Conservation (phyloP, 2,329 filamentous ascomycete species). For the Coniosporium tulheliwenetii region DNA sequence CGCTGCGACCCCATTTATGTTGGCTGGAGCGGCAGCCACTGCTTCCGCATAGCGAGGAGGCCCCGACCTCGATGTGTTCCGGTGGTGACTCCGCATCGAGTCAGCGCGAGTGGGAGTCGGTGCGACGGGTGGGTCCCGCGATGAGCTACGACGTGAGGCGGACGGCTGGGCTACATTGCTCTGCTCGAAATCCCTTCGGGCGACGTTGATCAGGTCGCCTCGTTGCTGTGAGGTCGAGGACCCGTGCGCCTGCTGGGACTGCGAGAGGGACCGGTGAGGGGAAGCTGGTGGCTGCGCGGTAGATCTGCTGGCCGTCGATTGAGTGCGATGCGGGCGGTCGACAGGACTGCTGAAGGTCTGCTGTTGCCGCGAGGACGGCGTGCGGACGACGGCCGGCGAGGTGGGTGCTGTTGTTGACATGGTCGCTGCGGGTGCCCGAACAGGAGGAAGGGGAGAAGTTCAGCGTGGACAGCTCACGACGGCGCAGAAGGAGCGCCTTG, state of each 20-base stretch:
- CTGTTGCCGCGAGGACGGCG: conserved; percentile 22
- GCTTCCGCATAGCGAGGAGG: conserved; percentile 31
- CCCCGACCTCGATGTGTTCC: conserved; percentile 9
- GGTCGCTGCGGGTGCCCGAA: no score
- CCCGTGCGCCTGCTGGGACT: conserved; percentile 13
- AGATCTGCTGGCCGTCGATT: conserved; percentile 23
- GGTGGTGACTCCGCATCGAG: conserved; percentile 29
- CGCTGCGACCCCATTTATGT: conserved; percentile 8
- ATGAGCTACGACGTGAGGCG: conserved; percentile 45
- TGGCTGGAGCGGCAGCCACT: conserved; percentile 13
- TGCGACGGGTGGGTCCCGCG: conserved; percentile 39
- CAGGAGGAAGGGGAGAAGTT: no score
- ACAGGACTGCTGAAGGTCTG: conserved; percentile 23
- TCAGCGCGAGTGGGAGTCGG: conserved; percentile 36
- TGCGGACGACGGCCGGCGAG: conserved; percentile 31
- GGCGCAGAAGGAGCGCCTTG: no score
- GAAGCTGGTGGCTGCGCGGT: conserved; percentile 10
- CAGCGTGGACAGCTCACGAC: no score
- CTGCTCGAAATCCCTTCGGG: conserved; percentile 60
- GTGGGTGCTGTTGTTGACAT: conserved; percentile 16
- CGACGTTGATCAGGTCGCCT: conserved; percentile 34
- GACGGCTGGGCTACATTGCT: conserved; percentile 45
- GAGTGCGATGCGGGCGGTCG: conserved; percentile 28
- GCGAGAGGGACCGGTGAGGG: conserved; percentile 19
- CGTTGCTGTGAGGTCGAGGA: conserved; percentile 22